These are phyloP conservation scores for Talaromyces stipitatus DNA, from an alignment of 495 filamentous ascomycete species.

Conservation along the genomic window DNA sequence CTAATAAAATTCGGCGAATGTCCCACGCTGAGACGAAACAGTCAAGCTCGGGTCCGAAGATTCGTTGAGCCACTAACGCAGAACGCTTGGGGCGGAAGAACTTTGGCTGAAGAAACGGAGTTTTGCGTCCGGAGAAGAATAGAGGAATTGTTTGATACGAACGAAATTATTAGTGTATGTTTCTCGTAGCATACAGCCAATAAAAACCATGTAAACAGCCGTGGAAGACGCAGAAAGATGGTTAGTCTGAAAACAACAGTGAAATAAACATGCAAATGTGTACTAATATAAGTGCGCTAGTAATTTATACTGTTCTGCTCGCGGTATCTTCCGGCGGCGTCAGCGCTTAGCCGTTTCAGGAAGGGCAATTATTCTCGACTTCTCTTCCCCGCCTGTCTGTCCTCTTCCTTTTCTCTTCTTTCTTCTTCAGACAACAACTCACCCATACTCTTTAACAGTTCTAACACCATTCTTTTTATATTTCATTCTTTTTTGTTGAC, in stretches of 20 bases:
- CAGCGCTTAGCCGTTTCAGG: background rate
- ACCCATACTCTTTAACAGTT: background rate
- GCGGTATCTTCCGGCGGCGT: background rate
- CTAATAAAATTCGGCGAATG: background rate
- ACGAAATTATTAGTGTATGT: background rate
- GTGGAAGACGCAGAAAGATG: too few species aligned
- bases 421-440: background rate
- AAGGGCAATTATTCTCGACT: background rate
- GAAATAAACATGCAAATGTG: background rate
- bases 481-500: background rate
- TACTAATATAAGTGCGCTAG: background rate
- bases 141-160: background rate
- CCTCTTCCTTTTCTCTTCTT: background rate
- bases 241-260: background rate
- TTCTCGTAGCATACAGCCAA: too few species aligned
- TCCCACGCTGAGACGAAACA: background rate
- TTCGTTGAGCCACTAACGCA: background rate
- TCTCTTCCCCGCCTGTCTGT: background rate
- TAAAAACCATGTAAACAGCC: too few species aligned
- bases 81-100: background rate
- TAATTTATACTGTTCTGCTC: background rate
- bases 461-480: background rate
- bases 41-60: background rate
- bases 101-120: background rate
- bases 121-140: background rate